A percentile compares a stretch with the other conserved stretches of the same genome.
Evolutionary conservation across 179 eudicot species (phyloP).

Genomic region (Sideroxylon spinosum): DNA sequence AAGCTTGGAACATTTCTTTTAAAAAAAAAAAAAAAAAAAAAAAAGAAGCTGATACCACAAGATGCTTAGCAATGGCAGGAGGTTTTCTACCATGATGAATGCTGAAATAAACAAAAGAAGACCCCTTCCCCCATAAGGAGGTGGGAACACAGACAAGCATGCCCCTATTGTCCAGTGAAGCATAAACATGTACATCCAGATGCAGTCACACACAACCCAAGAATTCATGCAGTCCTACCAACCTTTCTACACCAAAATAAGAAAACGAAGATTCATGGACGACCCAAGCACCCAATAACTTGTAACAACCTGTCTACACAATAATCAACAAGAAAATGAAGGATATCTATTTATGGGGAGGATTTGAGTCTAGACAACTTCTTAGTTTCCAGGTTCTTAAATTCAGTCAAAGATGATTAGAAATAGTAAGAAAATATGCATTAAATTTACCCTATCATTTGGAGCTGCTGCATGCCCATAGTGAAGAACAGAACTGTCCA

Average conservation of each 20-base stretch:
- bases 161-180: background rate
- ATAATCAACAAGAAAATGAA: background rate
- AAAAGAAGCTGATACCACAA: no score
- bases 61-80: background rate
- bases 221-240: no score
- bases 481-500: conserved; percentile 86
- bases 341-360: background rate
- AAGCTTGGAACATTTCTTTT: no score
- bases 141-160: background rate
- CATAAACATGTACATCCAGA: background rate
- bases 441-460: conserved; percentile 67
- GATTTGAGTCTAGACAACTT: background rate
- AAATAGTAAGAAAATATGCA: background rate
- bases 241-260: no score
- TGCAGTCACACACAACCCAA: no score
- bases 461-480: conserved; percentile 99
- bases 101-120: background rate
- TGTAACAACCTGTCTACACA: background rate
- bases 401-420: conserved; percentile 10
- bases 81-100: background rate
- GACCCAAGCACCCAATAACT: background rate
- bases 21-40: no score
- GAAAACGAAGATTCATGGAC: background rate
- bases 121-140: background rate
- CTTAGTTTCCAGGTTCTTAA: background rate